Base-by-base conservation (phyloP, 257 asterid genomes). In the Lavandula angustifolia region DNA sequence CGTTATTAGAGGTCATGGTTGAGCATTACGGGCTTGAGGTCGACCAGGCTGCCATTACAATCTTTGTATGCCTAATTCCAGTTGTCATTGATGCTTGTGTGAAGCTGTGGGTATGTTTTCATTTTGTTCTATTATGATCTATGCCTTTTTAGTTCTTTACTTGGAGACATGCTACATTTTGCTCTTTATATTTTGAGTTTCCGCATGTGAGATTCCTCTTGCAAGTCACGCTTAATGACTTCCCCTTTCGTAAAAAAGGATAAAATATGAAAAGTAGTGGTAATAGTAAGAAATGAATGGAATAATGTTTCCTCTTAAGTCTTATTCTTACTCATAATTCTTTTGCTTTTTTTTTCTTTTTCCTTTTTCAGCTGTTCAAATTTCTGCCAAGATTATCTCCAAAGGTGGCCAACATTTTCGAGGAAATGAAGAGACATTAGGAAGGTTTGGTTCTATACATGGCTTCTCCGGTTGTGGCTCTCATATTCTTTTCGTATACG, bases 21-120 rank as follows among this genome's bases (percentile, higher is more conserved):
- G 96, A 87, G 79, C 99, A 90, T 77, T 86, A 86, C 18, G 96
- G 99, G 27, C 60, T 90, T 48, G 95, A 94, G 54, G 84, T 87
- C 74, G 97, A 94, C 75, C 74, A 51, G 62, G 82, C 84, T 52
- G 80, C 84, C 56, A 79, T 87, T 55, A 90, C 92, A 47, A 72
- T 86, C 57, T 90, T 94, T 71, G 58, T 94, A 72, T 79, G 95
- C 84, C 63, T 90, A 3, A 66, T 94, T 69, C 96, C 96, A 40
- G 97, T 90, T 57, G 34, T 81, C 53, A 76, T 86, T 1, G 99
- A 92, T 77, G 92, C 97, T 33, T 92, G 95, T 50, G 89, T 92
- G 62, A 92, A 92, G 84, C 88, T 89, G 18, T 89, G 99, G 98
- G 96, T 92, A 92, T 52, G 94, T 80, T 31, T 49, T 70, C 22